Conservation (phyloP, 495 filamentous ascomycete genomes). For the Clavariopsis aquatica region DNA sequence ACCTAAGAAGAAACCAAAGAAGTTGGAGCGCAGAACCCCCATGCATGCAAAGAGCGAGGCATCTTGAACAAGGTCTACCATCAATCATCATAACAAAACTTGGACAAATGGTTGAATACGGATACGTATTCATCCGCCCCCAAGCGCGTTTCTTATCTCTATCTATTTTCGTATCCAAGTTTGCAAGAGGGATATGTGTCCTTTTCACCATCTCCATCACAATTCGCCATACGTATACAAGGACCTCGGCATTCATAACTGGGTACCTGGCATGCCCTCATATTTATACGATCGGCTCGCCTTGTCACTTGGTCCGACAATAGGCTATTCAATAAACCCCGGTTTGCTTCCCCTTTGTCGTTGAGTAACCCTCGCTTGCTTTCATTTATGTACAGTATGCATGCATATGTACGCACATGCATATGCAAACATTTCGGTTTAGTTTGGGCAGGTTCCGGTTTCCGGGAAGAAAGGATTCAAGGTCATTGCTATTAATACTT, state of each 20-base stretch:
- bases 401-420: background rate
- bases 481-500: background rate
- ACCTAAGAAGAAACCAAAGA: slow-evolving; percentile 34
- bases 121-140: background rate
- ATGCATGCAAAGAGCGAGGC: background rate
- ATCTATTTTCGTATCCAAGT: background rate
- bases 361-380: slow-evolving; percentile 1
- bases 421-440: background rate
- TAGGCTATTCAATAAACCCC: background rate
- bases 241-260: too few species aligned
- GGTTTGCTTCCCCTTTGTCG: background rate
- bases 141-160: background rate
- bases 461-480: background rate
- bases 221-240: background rate
- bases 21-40: slow-evolving; percentile 21
- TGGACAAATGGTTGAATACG: background rate
- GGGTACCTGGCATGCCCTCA: too few species aligned
- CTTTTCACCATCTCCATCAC: background rate
- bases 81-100: background rate
- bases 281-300: too few species aligned
- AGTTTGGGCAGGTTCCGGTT: background rate
- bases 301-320: background rate
- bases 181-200: background rate
- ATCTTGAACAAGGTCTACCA: background rate
- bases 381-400: background rate